Evolutionary conservation across 768 basidiomycete genomes (phyloP).

Genomic region (Leccinum rimulosum): DNA sequence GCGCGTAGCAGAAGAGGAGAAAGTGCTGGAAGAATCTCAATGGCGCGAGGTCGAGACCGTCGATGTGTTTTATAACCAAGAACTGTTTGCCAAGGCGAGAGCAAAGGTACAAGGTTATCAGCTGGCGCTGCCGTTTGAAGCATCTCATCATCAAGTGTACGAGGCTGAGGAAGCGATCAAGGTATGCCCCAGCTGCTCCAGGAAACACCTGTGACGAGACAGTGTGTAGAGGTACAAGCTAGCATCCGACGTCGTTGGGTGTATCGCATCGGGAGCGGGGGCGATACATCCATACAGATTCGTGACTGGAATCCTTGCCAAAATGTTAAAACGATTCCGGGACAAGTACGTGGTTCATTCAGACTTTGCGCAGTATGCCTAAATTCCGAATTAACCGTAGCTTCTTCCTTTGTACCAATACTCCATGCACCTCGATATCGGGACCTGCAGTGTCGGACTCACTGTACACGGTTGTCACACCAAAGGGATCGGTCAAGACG

Average conservation of each 20-base stretch:
- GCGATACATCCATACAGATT: constrained; percentile 70
- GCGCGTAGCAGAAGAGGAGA: constrained; percentile 51
- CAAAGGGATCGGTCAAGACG: constrained; percentile 54
- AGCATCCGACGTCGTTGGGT: constrained; percentile 44
- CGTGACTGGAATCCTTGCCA: constrained; percentile 59
- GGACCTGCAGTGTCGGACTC: constrained; percentile 24
- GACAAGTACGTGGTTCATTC: constrained; percentile 38
- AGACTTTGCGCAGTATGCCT: neutral
- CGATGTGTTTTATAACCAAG: constrained; percentile 51
- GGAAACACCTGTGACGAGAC: neutral
- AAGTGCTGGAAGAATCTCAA: constrained; percentile 50
- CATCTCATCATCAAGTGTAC: constrained; percentile 31
- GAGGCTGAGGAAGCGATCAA: constrained; percentile 34
- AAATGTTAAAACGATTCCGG: constrained; percentile 46
- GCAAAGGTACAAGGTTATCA: constrained; percentile 43
- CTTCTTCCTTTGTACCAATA: constrained; percentile 56
- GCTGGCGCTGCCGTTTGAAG: constrained; percentile 50
- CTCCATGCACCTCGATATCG: constrained; percentile 56
- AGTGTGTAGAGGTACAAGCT: constrained; percentile 46
- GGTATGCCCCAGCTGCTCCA: constrained; percentile 15
- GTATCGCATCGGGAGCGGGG: constrained; percentile 53
- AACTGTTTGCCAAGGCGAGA: constrained; percentile 42
- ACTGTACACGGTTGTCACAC: constrained; percentile 57
- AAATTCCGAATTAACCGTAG: constrained; percentile 30
- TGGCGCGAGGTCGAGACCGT: constrained; percentile 55